Percentiles rank a stretch among this genome's conserved stretches.
phyloP scores from a whole-genome alignment of 768 basidiomycete genomes.

The Daedalea quercina region DNA sequence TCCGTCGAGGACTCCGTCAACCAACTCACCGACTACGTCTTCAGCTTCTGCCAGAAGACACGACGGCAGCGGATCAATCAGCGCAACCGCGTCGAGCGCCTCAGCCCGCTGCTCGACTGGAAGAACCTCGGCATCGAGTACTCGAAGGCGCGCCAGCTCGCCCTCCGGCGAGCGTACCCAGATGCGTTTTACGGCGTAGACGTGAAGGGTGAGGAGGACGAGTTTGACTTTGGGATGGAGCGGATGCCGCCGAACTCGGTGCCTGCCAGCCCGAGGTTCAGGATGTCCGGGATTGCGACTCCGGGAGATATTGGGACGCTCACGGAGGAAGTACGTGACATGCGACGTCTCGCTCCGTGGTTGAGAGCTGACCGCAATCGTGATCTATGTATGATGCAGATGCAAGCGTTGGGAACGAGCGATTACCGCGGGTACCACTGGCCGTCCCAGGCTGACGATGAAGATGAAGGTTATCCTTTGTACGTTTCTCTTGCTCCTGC shows the following conservation, averaged over 20 bases:
- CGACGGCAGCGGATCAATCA: slow-evolving; percentile 98
- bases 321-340: slow-evolving; percentile 62
- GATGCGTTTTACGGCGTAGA: slow-evolving; percentile 74
- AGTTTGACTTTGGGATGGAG: slow-evolving; percentile 62
- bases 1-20: slow-evolving; percentile 89
- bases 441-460: slow-evolving; percentile 60
- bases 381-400: slow-evolving; percentile 38
- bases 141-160: slow-evolving; percentile 88
- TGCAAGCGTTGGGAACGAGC: slow-evolving; percentile 83
- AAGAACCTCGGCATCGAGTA: slow-evolving; percentile 98
- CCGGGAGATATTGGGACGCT: slow-evolving; percentile 91
- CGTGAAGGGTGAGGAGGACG: slow-evolving; percentile 45
- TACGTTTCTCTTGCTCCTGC: slow-evolving; percentile 33
- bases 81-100: slow-evolving; percentile 93
- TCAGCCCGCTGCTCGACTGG: slow-evolving; percentile 94
- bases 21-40: slow-evolving; percentile 73
- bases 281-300: slow-evolving; percentile 70
- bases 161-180: slow-evolving; percentile 89
- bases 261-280: slow-evolving; percentile 83
- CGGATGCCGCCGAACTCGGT: slow-evolving; percentile 66
- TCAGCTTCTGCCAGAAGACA: slow-evolving; percentile 71
- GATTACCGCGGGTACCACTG: slow-evolving; percentile 73
- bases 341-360: neutral
- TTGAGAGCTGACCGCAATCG: slow-evolving; percentile 1
- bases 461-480: slow-evolving; percentile 91